These are phyloP conservation scores for Nakazawaea peltata DNA, from an alignment of 805 yeast genomes.

Conservation along the genomic window DNA sequence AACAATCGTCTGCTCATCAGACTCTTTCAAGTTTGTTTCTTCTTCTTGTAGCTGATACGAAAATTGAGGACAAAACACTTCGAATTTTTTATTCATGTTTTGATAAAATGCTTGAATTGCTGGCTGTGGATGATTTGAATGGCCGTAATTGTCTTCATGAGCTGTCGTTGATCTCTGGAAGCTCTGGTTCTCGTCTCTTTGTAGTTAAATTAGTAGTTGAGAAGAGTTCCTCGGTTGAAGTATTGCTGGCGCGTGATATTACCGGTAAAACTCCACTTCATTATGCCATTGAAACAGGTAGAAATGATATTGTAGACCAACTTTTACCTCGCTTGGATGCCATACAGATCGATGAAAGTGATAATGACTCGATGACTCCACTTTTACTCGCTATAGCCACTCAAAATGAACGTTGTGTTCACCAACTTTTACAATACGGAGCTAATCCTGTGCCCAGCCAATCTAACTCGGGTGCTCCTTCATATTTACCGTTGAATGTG, in stretches of 20 bases:
- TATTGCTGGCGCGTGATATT: constrained; percentile 37
- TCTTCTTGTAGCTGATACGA: constrained; percentile 54
- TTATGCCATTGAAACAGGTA: constrained; percentile 65
- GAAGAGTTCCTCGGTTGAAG: constrained; percentile 1
- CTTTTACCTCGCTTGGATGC: constrained; percentile 26
- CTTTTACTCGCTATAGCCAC: constrained; percentile 70
- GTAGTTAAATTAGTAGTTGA: constrained; percentile 19
- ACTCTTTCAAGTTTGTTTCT: constrained; percentile 73
- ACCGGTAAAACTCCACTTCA: constrained; percentile 81
- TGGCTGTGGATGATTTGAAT: constrained; percentile 61
- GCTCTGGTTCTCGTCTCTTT: constrained; percentile 1
- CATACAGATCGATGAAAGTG: constrained; percentile 38
- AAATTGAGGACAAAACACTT: constrained; percentile 56
- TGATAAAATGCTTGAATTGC: constrained; percentile 50
- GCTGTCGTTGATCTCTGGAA: constrained; percentile 25
- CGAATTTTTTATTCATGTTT: constrained; percentile 40
- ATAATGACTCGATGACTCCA: constrained; percentile 77
- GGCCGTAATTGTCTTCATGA: constrained; percentile 76
- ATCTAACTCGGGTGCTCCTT: constrained; percentile 40
- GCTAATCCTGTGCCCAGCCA: constrained; percentile 40
- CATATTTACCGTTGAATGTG: constrained; percentile 70
- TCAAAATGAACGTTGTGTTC: constrained; percentile 48
- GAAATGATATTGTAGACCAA: constrained; percentile 30
- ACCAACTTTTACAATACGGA: constrained; percentile 40
- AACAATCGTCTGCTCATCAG: too few relatives aligned